Base-by-base conservation (phyloP, 495 filamentous ascomycete species). In the Viridothelium virens region DNA sequence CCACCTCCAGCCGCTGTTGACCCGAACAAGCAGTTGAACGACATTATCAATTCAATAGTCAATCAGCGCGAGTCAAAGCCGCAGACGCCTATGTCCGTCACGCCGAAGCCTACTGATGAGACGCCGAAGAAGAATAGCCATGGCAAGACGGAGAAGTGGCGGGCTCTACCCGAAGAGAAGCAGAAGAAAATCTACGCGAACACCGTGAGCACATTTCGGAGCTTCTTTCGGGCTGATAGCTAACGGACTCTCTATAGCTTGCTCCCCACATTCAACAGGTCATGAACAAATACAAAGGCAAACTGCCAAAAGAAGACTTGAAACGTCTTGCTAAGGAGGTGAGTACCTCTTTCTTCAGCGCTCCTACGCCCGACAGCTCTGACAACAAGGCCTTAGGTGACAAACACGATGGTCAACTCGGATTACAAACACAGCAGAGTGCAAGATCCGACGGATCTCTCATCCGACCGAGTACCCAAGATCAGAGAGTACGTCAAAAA, bases 141-240 rank as follows among this genome's bases (percentile, higher is more conserved):
- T 65, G 83, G 83, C 63, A 89, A 87, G 73, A 84, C 85, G 44
- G 90, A 94, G 65, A 92, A 90, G 75, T 97, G 92, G 92, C 83
- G 85, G 69, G 86, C 82, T 71, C 83, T 87, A 65, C 80, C 86
- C 18, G 79, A 90, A 68, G 91, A 96, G 64, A 96, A 96, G 76
- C 88, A 91, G 75, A 93, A 90, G 83, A 95, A 91, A 77, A 79
- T 95, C 2, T 97, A 96, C 69, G 91, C 96, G 74, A 91, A 91
- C 72, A 93, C 92, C 18, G 91, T 94, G 80, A 73, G 88, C 74
- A 38, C 44, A 25, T 66, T 5, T 65, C n/a, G 4, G 9, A 34
- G 18, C 2, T 6, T 65, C 3, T 16, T 14, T 25, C 14, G 5
- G 39, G 7, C 48, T 10, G 11, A 16, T 34, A 44, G 33, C 63